Conservation (phyloP, 768 basidiomycete species). For the Lepiota brunneoincarnata region DNA sequence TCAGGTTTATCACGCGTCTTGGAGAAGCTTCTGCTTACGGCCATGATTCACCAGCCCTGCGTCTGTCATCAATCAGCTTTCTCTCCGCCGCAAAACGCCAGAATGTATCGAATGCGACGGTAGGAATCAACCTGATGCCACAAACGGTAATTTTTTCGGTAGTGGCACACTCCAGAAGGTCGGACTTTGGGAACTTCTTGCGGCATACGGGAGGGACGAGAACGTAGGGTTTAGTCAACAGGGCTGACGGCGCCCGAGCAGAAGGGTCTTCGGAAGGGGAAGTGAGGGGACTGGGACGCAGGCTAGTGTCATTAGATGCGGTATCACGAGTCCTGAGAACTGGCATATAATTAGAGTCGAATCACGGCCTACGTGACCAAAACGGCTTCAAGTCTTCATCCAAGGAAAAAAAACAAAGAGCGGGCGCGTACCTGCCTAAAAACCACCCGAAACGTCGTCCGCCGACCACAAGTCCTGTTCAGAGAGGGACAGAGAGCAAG, state of each 20-base stretch:
- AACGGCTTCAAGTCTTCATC: background rate
- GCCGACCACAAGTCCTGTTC: background rate
- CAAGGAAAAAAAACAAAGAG: background rate
- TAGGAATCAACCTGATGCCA: constrained; percentile 39
- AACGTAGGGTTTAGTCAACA: background rate
- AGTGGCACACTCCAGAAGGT: background rate
- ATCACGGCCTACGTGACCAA: background rate
- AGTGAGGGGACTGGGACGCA: background rate
- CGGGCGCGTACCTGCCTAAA: constrained; percentile 1
- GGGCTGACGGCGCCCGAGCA: background rate
- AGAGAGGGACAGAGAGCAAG: background rate
- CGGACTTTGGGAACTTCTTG: background rate
- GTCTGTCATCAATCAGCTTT: constrained; percentile 53
- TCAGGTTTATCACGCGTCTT: constrained; percentile 1
- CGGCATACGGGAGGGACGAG: background rate
- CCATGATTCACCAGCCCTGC: constrained; percentile 43
- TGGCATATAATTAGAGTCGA: constrained; percentile 7
- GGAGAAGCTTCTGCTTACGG: constrained; percentile 36
- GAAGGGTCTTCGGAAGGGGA: background rate
- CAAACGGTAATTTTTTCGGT: constrained; percentile 29
- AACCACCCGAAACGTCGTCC: constrained; percentile 2
- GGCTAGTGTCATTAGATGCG: background rate
- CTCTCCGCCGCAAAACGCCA: constrained; percentile 58
- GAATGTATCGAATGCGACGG: constrained; percentile 58
- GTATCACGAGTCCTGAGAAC: constrained; percentile 6